A percentile compares a stretch with the other conserved stretches of the same genome.
Conservation (phyloP, 441 rosid genomes). For the Populus hybrid region DNA sequence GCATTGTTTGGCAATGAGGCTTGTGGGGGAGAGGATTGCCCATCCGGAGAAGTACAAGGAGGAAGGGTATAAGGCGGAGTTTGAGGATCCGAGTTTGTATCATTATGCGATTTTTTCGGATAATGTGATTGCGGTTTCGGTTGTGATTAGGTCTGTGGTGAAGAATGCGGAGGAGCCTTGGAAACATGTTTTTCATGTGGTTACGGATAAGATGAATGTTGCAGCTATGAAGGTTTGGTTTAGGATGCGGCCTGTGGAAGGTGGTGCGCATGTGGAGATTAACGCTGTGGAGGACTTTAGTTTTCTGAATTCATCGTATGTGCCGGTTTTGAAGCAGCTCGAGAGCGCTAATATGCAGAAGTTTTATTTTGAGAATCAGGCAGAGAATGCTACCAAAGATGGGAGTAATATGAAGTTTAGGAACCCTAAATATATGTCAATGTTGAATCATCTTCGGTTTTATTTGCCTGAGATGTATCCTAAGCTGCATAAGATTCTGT, state of each 20-base stretch:
- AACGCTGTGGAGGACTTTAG: constrained; percentile 72
- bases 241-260: constrained; percentile 81
- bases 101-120: constrained; percentile 88
- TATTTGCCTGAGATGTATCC: constrained; percentile 88
- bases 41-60: constrained; percentile 71
- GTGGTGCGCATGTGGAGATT: constrained; percentile 76
- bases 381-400: constrained; percentile 56
- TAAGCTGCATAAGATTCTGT: constrained; percentile 54
- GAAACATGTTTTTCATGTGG: constrained; percentile 92
- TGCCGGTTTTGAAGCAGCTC: constrained; percentile 71
- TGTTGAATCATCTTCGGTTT: constrained; percentile 75
- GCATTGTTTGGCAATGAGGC: constrained; percentile 92
- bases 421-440: constrained; percentile 57
- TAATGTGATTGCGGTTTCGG: constrained; percentile 89
- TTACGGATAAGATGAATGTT: constrained; percentile 76
- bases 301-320: constrained; percentile 67
- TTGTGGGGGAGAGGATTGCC: constrained; percentile 74
- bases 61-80: constrained; percentile 47
- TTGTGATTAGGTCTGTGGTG: constrained; percentile 52
- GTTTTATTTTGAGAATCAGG: constrained; percentile 44
- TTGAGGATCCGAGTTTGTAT: constrained; percentile 69
- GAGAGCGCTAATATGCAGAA: constrained; percentile 59
- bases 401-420: constrained; percentile 43
- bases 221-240: constrained; percentile 98
- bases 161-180: constrained; percentile 55